phyloP scores from a whole-genome alignment of 352 stramenopile genomes.

The Phytophthora podocarpi region DNA sequence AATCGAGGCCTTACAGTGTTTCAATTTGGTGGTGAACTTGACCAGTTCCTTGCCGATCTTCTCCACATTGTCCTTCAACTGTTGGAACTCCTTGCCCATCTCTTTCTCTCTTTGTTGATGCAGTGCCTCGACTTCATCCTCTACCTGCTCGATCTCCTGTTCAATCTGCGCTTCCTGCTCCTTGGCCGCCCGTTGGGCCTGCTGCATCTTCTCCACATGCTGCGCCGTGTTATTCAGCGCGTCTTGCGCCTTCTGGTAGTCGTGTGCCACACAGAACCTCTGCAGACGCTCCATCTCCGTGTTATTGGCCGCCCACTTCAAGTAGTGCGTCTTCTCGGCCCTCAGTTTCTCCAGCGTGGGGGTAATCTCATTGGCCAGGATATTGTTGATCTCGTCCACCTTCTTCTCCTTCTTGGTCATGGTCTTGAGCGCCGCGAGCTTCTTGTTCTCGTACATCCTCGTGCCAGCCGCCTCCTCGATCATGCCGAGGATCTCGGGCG shows the following conservation, averaged over 20 bases:
- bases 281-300: slow-evolving; percentile 98
- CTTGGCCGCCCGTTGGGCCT: slow-evolving; percentile 76
- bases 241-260: slow-evolving; percentile 92
- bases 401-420: slow-evolving; percentile 99
- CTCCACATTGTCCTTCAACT: slow-evolving; percentile 83
- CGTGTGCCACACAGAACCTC: slow-evolving; percentile 96
- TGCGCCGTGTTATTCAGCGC: slow-evolving; percentile 87
- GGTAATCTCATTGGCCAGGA: slow-evolving; percentile 98
- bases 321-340: slow-evolving; percentile 97
- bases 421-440: slow-evolving; percentile 97
- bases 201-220: slow-evolving; percentile 90
- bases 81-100: slow-evolving; percentile 85
- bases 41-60: slow-evolving; percentile 82
- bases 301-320: slow-evolving; percentile 98
- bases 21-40: slow-evolving; percentile 84
- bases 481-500: slow-evolving; percentile 99
- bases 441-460: slow-evolving; percentile 99
- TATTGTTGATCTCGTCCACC: slow-evolving; percentile 99
- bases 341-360: slow-evolving; percentile 98
- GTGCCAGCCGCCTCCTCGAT: slow-evolving; percentile 99
- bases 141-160: slow-evolving; percentile 76
- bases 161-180: slow-evolving; percentile 58
- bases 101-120: slow-evolving; percentile 82
- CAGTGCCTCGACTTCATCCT: slow-evolving; percentile 85
- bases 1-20: slow-evolving; percentile 74